A percentile compares a stretch with the other conserved stretches of the same genome.
Conservation (phyloP, 345 rosid genomes). For the Microthlaspi erraticum region DNA sequence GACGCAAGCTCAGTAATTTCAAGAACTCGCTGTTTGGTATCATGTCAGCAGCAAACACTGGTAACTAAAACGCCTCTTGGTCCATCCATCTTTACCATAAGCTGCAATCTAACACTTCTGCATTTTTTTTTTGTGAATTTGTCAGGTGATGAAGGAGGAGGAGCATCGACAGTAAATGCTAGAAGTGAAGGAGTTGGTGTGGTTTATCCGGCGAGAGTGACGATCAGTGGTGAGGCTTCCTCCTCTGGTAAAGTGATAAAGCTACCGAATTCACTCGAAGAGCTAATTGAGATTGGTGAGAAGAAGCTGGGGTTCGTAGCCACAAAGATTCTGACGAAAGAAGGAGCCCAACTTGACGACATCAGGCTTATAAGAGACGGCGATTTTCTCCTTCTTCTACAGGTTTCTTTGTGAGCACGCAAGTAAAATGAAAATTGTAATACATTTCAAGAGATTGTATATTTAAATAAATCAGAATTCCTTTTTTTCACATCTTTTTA, state of each 20-base stretch:
- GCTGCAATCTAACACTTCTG: too few relatives aligned
- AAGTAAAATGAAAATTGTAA: background rate
- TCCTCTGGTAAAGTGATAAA: constrained; percentile 55
- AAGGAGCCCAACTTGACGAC: constrained; percentile 81
- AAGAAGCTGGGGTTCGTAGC: constrained; percentile 57
- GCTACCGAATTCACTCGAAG: constrained; percentile 66
- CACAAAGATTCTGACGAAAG: constrained; percentile 55
- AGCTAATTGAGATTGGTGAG: constrained; percentile 58
- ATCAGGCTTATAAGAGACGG: constrained; percentile 79
- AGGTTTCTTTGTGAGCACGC: constrained; percentile 30
- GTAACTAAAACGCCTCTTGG: constrained; percentile 41
- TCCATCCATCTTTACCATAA: too few relatives aligned
- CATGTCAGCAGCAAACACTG: constrained; percentile 70
- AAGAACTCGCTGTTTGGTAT: constrained; percentile 79
- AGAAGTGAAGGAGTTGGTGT: constrained; percentile 19
- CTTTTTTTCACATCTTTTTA: too few relatives aligned
- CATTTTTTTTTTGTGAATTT: background rate
- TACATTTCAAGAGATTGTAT: background rate
- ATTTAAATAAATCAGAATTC: too few relatives aligned
- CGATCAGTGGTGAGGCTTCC: constrained; percentile 58
- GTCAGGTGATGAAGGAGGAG: constrained; percentile 35
- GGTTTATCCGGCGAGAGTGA: constrained; percentile 56
- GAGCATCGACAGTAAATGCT: background rate
- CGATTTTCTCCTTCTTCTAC: constrained; percentile 63
- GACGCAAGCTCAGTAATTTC: constrained; percentile 56